Percentiles rank a stretch among this genome's conserved stretches.
Evolutionary conservation across 108 stramenopile genomes (phyloP).

Genomic region (Cyclotella cryptica): DNA sequence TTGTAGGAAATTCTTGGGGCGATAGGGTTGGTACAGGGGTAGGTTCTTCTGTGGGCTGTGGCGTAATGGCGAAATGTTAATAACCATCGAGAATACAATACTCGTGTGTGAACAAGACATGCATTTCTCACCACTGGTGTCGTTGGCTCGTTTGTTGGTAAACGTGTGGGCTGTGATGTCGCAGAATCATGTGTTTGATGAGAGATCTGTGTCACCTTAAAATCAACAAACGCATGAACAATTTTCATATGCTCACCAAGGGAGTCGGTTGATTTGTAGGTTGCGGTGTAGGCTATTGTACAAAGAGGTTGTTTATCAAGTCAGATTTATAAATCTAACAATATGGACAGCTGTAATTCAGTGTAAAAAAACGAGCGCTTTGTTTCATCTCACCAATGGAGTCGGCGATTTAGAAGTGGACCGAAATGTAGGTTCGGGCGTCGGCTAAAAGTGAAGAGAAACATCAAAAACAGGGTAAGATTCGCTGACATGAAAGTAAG

Average conservation of each 20-base stretch:
- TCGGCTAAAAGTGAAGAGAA: too few relatives aligned
- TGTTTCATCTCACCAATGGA: too few relatives aligned
- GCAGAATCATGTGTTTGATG: not conserved
- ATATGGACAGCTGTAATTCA: too few relatives aligned
- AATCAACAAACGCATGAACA: not conserved
- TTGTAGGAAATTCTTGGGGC: constrained; percentile 18
- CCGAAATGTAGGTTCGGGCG: too few relatives aligned
- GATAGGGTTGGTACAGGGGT: constrained; percentile 20
- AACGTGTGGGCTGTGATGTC: constrained; percentile 12
- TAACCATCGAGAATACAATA: not conserved
- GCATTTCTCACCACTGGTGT: not conserved
- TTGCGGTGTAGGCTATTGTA: not conserved
- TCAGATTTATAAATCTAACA: too few relatives aligned
- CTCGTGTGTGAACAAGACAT: not conserved
- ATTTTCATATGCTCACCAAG: not conserved
- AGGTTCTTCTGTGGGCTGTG: constrained; percentile 17
- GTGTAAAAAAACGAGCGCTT: too few relatives aligned
- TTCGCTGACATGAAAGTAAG: not conserved
- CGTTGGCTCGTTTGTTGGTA: constrained; percentile 12
- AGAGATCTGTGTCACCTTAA: not conserved
- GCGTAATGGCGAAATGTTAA: not conserved
- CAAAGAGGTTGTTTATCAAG: not conserved
- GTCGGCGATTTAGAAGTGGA: too few relatives aligned
- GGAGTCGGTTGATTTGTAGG: not conserved
- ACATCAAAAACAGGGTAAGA: too few relatives aligned